Evolutionary conservation across 225 moss, liverwort and hornwort species (phyloP), one percentile per base, ranked within the genome.

Genomic region (Pseudoscleropodium purum): DNA sequence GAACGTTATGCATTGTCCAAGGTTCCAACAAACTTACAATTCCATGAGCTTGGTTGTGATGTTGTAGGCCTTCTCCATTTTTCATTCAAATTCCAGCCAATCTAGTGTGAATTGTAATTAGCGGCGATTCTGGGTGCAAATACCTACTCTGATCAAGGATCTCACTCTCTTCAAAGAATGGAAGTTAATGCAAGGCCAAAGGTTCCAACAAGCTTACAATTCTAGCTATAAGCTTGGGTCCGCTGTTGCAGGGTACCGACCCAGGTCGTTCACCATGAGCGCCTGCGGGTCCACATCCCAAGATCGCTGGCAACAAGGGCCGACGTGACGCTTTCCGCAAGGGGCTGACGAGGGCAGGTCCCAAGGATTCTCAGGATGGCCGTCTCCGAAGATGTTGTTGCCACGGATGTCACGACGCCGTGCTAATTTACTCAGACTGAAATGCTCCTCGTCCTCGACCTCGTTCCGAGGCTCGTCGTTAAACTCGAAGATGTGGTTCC

Each of bases 401-500:
- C 93, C 93, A 26, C 86, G 88, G 27, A 93, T 84, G 72, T 93
- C 93, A 31, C 93, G 91, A 11, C 93, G 93, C 80, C 74, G 60
- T 45, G 93, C 93, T 43, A 90, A 14, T 84, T 93, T 93, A 72
- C 91, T 86, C 43, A 88, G 51, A 56, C 88, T 93, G 62, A 93
- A 88, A 26, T 60, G 90, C 74, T 80, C 61, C 75, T 90, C 88
- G 33, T 91, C 88, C 61, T 83, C 88, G 29, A 77, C 90, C 27
- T 47, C 86, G 75, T 93, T 91, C 45, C 90, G 89, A 26, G 93
- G 93, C 91, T 91, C 88, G 57, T 93, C 93, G 75, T 93, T 88
- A 86, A 93, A 91, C 18, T 91, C 86, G 54, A 93, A 93, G 80
- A 91, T 93, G 86, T 91, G 90, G 54, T 93, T 93, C n/a, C 93